Percentiles rank a stretch among this genome's conserved stretches.
Conservation (phyloP, 1,139 yeast genomes). For the Pichia kudriavzevii region DNA sequence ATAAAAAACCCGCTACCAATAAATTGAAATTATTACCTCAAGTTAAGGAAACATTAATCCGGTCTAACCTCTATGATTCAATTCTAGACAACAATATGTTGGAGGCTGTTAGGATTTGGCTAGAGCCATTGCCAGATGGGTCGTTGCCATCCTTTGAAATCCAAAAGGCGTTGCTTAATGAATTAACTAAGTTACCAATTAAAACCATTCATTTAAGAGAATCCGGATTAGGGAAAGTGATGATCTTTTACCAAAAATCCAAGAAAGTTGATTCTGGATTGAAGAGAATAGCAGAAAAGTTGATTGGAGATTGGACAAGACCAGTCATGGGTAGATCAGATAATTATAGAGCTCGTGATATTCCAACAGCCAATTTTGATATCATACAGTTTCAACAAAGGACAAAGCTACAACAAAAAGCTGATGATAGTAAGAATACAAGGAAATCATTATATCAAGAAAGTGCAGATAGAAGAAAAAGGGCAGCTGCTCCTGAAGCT, state of each 20-base stretch:
- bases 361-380: slow-evolving; percentile 65
- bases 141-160: slow-evolving; percentile 95
- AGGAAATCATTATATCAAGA: slow-evolving; percentile 72
- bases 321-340: slow-evolving; percentile 96
- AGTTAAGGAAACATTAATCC: slow-evolving; percentile 67
- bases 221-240: slow-evolving; percentile 87
- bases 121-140: slow-evolving; percentile 97
- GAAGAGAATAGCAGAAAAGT: slow-evolving; percentile 80
- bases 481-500: slow-evolving; percentile 92
- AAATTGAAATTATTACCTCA: slow-evolving; percentile 76
- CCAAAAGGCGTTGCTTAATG: slow-evolving; percentile 75
- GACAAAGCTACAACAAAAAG: slow-evolving; percentile 18
- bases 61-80: slow-evolving; percentile 84
- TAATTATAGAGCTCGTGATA: slow-evolving; percentile 82
- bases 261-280: slow-evolving; percentile 82
- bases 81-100: slow-evolving; percentile 88
- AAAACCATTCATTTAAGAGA: slow-evolving; percentile 94
- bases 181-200: slow-evolving; percentile 75
- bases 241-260: slow-evolving; percentile 88
- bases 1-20: slow-evolving; percentile 75
- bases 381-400: slow-evolving; percentile 47
- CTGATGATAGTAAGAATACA: slow-evolving; percentile 20
- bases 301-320: slow-evolving; percentile 97
- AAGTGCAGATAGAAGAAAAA: slow-evolving; percentile 83
- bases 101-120: slow-evolving; percentile 93